Percentiles rank a stretch among this genome's conserved stretches.
phyloP scores from a whole-genome alignment of 768 basidiomycete species.

The Xerocomellus amylosporus region DNA sequence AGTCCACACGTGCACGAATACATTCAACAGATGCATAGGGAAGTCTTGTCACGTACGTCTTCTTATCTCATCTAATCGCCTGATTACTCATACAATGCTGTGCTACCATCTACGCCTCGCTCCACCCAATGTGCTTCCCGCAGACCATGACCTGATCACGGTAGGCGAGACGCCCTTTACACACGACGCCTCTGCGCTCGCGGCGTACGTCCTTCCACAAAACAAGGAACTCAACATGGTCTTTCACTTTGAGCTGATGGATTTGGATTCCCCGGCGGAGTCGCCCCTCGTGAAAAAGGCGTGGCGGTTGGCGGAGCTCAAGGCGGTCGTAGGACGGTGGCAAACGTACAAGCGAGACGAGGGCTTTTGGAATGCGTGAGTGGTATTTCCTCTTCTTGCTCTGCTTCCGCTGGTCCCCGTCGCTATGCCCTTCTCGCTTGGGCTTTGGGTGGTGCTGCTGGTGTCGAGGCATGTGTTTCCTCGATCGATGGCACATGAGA shows the following conservation, averaged over 20 bases:
- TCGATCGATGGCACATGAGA: slow-evolving; percentile 19
- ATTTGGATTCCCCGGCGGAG: slow-evolving; percentile 48
- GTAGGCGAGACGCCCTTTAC: slow-evolving; percentile 66
- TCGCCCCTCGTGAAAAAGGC: slow-evolving; percentile 40
- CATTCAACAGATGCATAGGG: slow-evolving; percentile 59
- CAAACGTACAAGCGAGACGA: slow-evolving; percentile 54
- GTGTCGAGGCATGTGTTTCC: neutral
- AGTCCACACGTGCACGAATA: slow-evolving; percentile 68
- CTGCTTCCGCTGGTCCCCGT: neutral
- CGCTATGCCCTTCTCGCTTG: neutral
- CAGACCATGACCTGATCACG: slow-evolving; percentile 59
- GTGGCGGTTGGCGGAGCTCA: slow-evolving; percentile 56
- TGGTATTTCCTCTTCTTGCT: slow-evolving; percentile 1
- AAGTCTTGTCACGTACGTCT: slow-evolving; percentile 57
- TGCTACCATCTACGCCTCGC: neutral
- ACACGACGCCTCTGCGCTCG: slow-evolving; percentile 48
- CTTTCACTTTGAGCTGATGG: slow-evolving; percentile 63
- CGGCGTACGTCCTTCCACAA: slow-evolving; percentile 51
- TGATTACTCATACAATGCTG: slow-evolving; percentile 8
- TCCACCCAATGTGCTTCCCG: slow-evolving; percentile 5
- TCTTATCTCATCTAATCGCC: slow-evolving; percentile 14
- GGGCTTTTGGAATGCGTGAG: slow-evolving; percentile 68
- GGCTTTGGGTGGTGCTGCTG: neutral
- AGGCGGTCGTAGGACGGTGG: slow-evolving; percentile 48
- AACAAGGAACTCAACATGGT: slow-evolving; percentile 66